Evolutionary conservation across 805 yeast genomes (phyloP), one percentile per base, ranked within the genome.

Genomic region (Saccharomycodes ludwigii): DNA sequence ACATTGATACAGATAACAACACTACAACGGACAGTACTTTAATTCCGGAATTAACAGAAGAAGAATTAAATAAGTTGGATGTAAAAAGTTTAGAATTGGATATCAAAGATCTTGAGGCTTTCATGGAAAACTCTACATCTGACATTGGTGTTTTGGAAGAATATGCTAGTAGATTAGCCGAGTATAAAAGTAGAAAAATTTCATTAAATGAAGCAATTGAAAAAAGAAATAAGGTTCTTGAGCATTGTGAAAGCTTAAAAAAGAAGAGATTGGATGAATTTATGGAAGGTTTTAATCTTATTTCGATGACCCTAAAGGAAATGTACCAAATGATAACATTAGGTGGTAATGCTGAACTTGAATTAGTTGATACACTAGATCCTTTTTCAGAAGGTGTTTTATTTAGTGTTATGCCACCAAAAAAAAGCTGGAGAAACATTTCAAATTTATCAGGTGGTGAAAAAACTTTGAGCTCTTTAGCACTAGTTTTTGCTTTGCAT

Each of bases 291-390:
- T 91, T 93, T 59, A 71, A 76, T 41, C 66, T 74, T 14, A 91
- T 91, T 18, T 84, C 96, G 1, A 63, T 75, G 51, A 81, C 94
- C 5, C 66, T 91, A 41, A 91, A 88, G 52, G 95, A 84, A 46
- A 86, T 91, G 97, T 91, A 91, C 48, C 94, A 86, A 49, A 82
- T 91, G 93, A 91, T 91, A 38, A 91, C 98, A 1, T 85, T 88
- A 93, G 98, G 98, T 18, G 99, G 99, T 21, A 91, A 88, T 60
- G 99, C 99, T 0, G 98, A 91, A 53, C 65, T 91, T 21, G 99
- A 91, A 53, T 66, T 88, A 27, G 96, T 85, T 13, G 98, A 91
- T 50, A 79, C 94, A 38, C 67, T 88, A 50, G 97, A 91, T 56
- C 98, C 98, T n/a, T 91, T 91, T 48, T 75, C 95, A 1, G 98